Evolutionary conservation across 2,329 filamentous ascomycete species (phyloP), one percentile per base, ranked within the genome.

Genomic region (Hypomyces perniciosus): DNA sequence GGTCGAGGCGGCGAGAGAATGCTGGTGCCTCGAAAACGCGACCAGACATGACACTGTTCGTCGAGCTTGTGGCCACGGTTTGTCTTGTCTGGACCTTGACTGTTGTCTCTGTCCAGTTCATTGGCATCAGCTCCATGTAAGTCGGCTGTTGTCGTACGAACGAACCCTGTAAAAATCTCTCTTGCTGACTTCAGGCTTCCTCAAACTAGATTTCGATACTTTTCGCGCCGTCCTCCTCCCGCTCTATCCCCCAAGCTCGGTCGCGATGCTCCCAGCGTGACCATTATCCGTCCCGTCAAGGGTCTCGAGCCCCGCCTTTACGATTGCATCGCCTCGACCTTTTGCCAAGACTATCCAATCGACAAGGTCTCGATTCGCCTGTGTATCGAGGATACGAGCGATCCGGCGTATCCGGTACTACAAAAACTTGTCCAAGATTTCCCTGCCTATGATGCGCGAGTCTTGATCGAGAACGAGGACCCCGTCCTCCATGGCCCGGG

Each of bases 201-300:
- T 10, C 34, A 37, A 28, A 31, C 1, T 46, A 73, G 82, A 55
- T 79, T 80, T 59, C 74, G 73, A 39, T 66, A 75, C 59, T 81
- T 79, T 64, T 79, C 79, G 0, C 68, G 66, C 2, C 71, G 68
- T 3, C 76, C 76, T 2, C 62, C 65, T n/a, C 67, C 72, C 5
- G 72, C 80, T 5, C 64, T 78, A 12, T 81, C 81, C 3, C 70
- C 80, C 2, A 67, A 66, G 1, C 68, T 84, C 1, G 68, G 70
- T 4, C 62, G 70, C 38, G 65, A 78, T 57, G 75, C 90, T 3
- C 92, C 91, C 12, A 84, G 89, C 71, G 79, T 99, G 61, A 97
- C 93, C 31, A 79, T 96, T 54, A 90, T 99, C 59, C 87, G 93
- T 2, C 95, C 93, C 0, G 85, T 96, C 57, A 97, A 96, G 70